phyloP scores from a whole-genome alignment of 352 stramenopile species.

The Phytophthora tubulina region DNA sequence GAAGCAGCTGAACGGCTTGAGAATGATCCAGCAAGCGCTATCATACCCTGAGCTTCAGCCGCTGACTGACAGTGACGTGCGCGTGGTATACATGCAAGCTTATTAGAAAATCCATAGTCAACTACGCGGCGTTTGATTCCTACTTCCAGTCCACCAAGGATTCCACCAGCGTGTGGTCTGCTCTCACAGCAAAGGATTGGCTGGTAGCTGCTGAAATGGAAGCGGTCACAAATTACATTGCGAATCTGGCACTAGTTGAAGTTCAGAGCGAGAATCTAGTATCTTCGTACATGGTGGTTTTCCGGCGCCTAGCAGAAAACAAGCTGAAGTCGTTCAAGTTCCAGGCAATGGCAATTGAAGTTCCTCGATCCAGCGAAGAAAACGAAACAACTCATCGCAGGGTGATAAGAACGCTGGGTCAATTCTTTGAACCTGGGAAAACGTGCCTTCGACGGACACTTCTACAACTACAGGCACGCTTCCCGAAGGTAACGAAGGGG shows the following conservation, averaged over 20 bases:
- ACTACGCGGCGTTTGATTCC: not conserved
- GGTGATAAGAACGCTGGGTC: not conserved
- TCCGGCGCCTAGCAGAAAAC: not conserved
- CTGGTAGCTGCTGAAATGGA: conserved; percentile 9
- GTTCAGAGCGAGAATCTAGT: not conserved
- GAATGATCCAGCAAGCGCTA: not conserved
- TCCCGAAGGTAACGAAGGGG: conserved; percentile 16
- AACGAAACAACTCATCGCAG: not conserved
- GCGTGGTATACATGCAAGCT: conserved; percentile 8
- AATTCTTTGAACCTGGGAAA: not conserved
- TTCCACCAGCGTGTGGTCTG: not conserved
- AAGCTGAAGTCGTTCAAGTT: not conserved
- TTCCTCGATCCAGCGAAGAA: not conserved
- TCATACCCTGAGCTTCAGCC: not conserved
- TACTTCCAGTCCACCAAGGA: conserved; percentile 14
- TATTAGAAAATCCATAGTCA: conserved; percentile 1
- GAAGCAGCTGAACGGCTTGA: not conserved
- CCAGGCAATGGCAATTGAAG: not conserved
- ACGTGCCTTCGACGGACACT: not conserved
- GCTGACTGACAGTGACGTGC: not conserved
- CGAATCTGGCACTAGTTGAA: conserved; percentile 2
- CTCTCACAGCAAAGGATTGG: conserved; percentile 1
- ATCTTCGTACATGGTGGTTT: not conserved
- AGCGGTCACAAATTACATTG: conserved; percentile 7
- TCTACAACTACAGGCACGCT: conserved; percentile 8